Base-by-base conservation (phyloP, 352 stramenopile species). In the Pythium rhizo-oryzae region DNA sequence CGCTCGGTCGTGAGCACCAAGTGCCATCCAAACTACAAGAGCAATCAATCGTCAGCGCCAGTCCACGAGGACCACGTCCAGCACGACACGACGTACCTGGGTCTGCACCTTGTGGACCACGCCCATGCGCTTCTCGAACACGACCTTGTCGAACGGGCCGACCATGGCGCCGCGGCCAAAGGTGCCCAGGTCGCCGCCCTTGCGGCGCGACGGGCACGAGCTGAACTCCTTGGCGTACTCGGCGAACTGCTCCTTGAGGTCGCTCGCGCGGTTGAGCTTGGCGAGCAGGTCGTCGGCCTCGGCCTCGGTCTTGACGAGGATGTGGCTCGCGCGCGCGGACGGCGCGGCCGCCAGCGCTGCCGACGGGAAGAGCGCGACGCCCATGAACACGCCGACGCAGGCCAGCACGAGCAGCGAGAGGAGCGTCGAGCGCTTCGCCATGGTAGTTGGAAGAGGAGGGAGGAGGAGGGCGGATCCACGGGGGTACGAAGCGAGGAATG, bases 151-250 rank as follows among this genome's bases (percentile, higher is more conserved):
- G 52, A 93, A 93, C 74, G 90, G 83, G 2, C 69, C 61, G 59
- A 93, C 83, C 86, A 93, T 94, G 44, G 89, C 79, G 16, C 83
- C 85, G 19, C 83, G 82, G 5, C 80, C 75, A 56, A 94, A 94
- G 8, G 63, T 83, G 35, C 86, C 86, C 16, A 94, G 64, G 46
- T 89, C 81, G 0, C 86, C 86, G 24, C 84, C 84, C 28, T 83
- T 88, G 33, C 76, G 69, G 33, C 73, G 65, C 25, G 84, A 93
- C 28, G 86, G 86, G 59, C 86, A 94, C 68, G 82, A 89, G 71
- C 84, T 93, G 65, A 88, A 79, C 64, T 74, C 74, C 30, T 85
- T 80, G 25, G 86, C 83, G 44, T 87, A 76, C 28, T 81, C 68
- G 6, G 81, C 76, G 49, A 94, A 91, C 61, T 74, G 66, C 35